phyloP scores from a whole-genome alignment of 441 rosid genomes.

The Lepidium campestre region DNA sequence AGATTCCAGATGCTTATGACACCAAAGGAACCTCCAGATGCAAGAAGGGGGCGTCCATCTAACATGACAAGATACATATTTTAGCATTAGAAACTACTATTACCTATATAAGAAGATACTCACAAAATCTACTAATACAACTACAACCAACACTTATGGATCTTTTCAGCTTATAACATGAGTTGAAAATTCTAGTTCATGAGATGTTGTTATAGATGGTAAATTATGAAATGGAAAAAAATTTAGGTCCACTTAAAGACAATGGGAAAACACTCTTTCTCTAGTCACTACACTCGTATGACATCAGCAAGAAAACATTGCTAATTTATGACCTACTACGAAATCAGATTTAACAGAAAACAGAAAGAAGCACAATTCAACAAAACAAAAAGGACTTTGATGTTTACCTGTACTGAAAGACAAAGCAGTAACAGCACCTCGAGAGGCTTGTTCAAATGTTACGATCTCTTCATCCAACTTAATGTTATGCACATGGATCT shows the following conservation, averaged over 20 bases:
- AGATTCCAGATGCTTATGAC: slow-evolving; percentile 98
- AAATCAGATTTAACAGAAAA: not conserved
- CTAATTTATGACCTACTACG: not conserved
- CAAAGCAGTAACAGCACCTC: slow-evolving; percentile 85
- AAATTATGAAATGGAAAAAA: not conserved
- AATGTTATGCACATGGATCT: slow-evolving; percentile 77
- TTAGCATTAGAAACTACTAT: not conserved
- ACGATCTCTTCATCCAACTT: slow-evolving; percentile 70
- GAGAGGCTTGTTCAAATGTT: slow-evolving; percentile 64
- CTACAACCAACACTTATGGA: not conserved
- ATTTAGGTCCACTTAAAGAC: not conserved
- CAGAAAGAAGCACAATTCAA: not conserved
- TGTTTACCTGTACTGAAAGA: slow-evolving; percentile 76
- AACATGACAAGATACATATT: slow-evolving; percentile 10
- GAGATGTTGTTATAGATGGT: not conserved
- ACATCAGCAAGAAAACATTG: not conserved
- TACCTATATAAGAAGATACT: not conserved
- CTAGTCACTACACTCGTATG: not conserved
- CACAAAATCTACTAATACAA: not conserved
- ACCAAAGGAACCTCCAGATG: slow-evolving; percentile 93
- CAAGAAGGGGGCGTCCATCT: slow-evolving; percentile 96
- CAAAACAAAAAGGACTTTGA: not conserved
- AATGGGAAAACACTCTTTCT: not conserved
- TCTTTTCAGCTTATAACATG: not conserved
- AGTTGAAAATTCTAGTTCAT: not conserved